phyloP scores from a whole-genome alignment of 2,329 filamentous ascomycete genomes.

The Hysterium pulicare region DNA sequence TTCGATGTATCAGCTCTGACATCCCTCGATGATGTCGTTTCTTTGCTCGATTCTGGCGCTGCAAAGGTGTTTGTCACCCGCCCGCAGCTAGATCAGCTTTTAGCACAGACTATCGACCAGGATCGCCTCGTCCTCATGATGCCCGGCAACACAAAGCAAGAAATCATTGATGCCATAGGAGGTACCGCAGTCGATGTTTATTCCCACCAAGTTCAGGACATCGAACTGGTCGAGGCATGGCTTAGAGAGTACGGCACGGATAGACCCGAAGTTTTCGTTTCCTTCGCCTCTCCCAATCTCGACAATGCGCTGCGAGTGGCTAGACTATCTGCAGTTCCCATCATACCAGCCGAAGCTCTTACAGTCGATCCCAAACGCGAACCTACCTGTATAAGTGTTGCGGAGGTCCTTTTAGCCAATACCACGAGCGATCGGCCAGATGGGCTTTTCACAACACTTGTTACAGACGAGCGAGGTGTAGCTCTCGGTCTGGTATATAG shows the following conservation, averaged over 20 bases:
- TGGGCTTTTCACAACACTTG: slow-evolving; percentile 81
- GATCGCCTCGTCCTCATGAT: slow-evolving; percentile 57
- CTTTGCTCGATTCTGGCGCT: slow-evolving; percentile 80
- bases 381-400: slow-evolving; percentile 60
- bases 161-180: slow-evolving; percentile 38
- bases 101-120: slow-evolving; percentile 50
- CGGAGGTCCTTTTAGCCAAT: slow-evolving; percentile 67
- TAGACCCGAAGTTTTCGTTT: slow-evolving; percentile 50
- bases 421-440: slow-evolving; percentile 81
- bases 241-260: slow-evolving; percentile 49
- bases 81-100: slow-evolving; percentile 60
- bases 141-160: slow-evolving; percentile 40
- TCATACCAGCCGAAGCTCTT: slow-evolving; percentile 68
- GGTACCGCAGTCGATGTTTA: slow-evolving; percentile 47
- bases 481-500: slow-evolving; percentile 92
- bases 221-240: slow-evolving; percentile 44
- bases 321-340: slow-evolving; percentile 57
- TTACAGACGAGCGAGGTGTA: slow-evolving; percentile 81
- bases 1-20: slow-evolving; percentile 72
- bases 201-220: slow-evolving; percentile 40
- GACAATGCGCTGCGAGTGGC: slow-evolving; percentile 42
- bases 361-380: slow-evolving; percentile 63
- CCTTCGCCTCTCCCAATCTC: slow-evolving; percentile 41
- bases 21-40: slow-evolving; percentile 68
- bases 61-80: slow-evolving; percentile 78